Evolutionary conservation across 495 filamentous ascomycete species (phyloP), one percentile per base, ranked within the genome.

Genomic region (Hypoxylon cercidicola): DNA sequence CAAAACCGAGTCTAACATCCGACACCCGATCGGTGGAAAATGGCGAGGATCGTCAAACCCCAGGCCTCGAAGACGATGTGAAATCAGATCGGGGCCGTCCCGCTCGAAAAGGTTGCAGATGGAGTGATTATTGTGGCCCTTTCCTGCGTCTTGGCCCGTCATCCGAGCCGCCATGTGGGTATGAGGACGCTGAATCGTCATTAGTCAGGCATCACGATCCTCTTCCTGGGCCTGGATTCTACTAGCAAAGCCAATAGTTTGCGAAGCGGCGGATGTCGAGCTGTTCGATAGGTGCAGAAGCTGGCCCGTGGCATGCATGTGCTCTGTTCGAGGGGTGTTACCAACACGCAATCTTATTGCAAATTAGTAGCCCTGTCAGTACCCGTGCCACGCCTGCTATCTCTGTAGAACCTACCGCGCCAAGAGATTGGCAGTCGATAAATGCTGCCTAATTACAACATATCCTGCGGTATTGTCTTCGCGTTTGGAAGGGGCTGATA

Each of bases 81-180:
- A 6, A 41, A 41, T 41, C n/a, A 16, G 15, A 16, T 41, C 39
- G 39, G 39, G 39, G 39, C 39, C 39, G 13, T 41, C 39, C 39
- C 39, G 39, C 39, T 41, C 13, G 8, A n/a, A 37, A 37, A 9
- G 3, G 4, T 9, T 37, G 34, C 34, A 37, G 13, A 37, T 37
- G 34, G 34, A n/a, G 34, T 37, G 34, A n/a, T n/a, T n/a, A 12
- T 3, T 4, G 11, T 37, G 11, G 13, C 11, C 11, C 10, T 12
- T 9, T 37, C 8, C 34, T 9, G 34, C 13, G 34, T 37, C 34
- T 37, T 37, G 34, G 34, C 34, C 34, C 34, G 34, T 12, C 4
- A 37, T n/a, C 34, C 34, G 34, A 37, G 13, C 39, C 13, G 3
- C 39, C 2, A 12, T 41, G 39, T 41, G n/a, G 3, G 4, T 6